Evolutionary conservation across 2,329 filamentous ascomycete genomes (phyloP).

Genomic region (Neopestalotiopsis clavispora): DNA sequence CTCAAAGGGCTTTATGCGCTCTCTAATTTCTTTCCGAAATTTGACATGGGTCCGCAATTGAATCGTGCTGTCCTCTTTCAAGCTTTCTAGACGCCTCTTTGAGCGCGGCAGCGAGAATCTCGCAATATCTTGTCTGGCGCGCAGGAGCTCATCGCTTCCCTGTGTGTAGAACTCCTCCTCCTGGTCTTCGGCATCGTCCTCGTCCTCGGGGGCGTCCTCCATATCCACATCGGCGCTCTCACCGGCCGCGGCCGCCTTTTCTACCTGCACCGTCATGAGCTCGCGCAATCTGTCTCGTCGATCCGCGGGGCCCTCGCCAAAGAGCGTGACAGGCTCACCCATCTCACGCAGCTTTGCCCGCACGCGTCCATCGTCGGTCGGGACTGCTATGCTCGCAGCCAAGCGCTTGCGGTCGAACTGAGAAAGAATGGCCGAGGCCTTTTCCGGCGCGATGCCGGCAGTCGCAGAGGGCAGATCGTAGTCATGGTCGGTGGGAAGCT

Average conservation of each 20-base stretch:
- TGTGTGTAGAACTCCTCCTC: constrained; percentile 96
- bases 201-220: constrained; percentile 62
- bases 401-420: constrained; percentile 92
- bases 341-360: constrained; percentile 80
- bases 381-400: constrained; percentile 87
- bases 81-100: constrained; percentile 75
- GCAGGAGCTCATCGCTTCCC: constrained; percentile 74
- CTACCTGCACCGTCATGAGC: constrained; percentile 74
- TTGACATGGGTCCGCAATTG: constrained; percentile 89
- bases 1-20: constrained; percentile 81
- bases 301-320: constrained; percentile 87
- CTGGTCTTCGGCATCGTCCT: constrained; percentile 69
- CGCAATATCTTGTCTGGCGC: constrained; percentile 80
- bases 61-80: constrained; percentile 82
- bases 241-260: constrained; percentile 55
- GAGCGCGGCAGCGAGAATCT: constrained; percentile 83
- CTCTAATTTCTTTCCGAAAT: constrained; percentile 87
- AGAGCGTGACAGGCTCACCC: constrained; percentile 92
- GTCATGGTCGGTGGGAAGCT: constrained; percentile 73
- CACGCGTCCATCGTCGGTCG: constrained; percentile 90
- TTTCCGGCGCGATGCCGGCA: constrained; percentile 75
- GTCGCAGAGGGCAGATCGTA: constrained; percentile 75
- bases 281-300: constrained; percentile 85
- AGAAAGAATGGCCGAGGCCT: constrained; percentile 81
- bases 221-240: constrained; percentile 64